Conservation (phyloP, 805 yeast genomes). For the Phaffomyces antillensis region DNA sequence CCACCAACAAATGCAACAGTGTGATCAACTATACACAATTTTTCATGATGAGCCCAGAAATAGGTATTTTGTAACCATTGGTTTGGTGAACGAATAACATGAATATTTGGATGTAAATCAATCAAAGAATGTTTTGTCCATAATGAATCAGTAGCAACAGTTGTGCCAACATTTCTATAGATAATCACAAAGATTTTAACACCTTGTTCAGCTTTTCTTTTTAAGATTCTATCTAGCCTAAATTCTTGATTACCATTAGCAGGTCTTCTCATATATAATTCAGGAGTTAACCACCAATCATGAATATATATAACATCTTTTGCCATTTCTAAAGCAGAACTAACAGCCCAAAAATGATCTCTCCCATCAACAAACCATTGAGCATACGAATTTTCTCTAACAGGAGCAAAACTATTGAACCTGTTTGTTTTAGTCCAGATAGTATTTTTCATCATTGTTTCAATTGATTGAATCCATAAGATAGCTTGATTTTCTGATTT, state of each 20-base stretch:
- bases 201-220: constrained; percentile 88
- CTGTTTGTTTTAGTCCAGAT: constrained; percentile 71
- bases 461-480: constrained; percentile 71
- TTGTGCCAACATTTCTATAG: constrained; percentile 88
- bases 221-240: constrained; percentile 82
- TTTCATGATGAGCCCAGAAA: constrained; percentile 99
- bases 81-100: constrained; percentile 90
- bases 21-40: constrained; percentile 78
- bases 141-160: constrained; percentile 87
- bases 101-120: constrained; percentile 78
- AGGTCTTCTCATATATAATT: constrained; percentile 85
- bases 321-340: constrained; percentile 89
- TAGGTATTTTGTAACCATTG: constrained; percentile 88
- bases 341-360: constrained; percentile 94
- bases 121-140: constrained; percentile 93
- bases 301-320: constrained; percentile 89
- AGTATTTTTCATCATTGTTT: constrained; percentile 57
- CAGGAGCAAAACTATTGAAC: constrained; percentile 90
- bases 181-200: constrained; percentile 88
- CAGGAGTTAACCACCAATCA: constrained; percentile 99
- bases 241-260: constrained; percentile 92
- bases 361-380: constrained; percentile 97
- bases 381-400: constrained; percentile 76
- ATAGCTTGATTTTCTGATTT: constrained; percentile 56
- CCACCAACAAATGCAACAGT: constrained; percentile 92